Evolutionary conservation across 768 basidiomycete species (phyloP).

Genomic region (Tylopilus felleus): DNA sequence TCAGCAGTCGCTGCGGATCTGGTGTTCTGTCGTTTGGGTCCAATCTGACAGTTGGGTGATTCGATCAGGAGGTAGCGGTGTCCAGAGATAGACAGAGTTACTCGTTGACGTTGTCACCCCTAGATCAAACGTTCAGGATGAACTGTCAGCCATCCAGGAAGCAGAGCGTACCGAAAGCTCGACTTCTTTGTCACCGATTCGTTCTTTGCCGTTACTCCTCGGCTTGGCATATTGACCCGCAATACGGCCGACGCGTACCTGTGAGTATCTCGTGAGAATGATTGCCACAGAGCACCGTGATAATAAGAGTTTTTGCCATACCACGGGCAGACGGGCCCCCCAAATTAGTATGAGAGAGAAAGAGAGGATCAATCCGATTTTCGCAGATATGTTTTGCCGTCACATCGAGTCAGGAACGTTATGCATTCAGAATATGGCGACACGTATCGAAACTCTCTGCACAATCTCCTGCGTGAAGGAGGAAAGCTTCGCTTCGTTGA

Average conservation of each 20-base stretch:
- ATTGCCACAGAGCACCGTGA: background rate
- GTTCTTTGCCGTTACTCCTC: conserved; percentile 79
- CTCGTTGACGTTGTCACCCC: conserved; percentile 98
- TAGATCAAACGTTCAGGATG: conserved; percentile 27
- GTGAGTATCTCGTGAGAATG: conserved; percentile 4
- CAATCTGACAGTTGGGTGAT: conserved; percentile 35
- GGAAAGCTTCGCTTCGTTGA: conserved; percentile 84
- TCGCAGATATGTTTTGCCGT: conserved; percentile 82
- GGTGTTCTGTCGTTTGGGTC: conserved; percentile 78
- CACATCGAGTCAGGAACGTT: background rate
- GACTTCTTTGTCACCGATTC: conserved; percentile 70
- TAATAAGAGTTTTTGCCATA: conserved; percentile 35
- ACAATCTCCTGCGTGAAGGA: conserved; percentile 97
- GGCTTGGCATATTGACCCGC: conserved; percentile 98
- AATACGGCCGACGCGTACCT: conserved; percentile 86
- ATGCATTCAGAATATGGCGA: conserved; percentile 6
- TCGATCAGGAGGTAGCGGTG: background rate
- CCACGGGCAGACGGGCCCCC: conserved; percentile 92
- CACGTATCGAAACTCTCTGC: conserved; percentile 88
- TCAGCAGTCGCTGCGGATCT: conserved; percentile 85
- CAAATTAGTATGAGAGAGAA: conserved; percentile 94
- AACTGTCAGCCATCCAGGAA: background rate
- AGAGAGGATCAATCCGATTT: conserved; percentile 88
- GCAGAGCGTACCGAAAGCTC: conserved; percentile 72
- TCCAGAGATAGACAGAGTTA: conserved; percentile 30